Evolutionary conservation across 495 filamentous ascomycete genomes (phyloP).

Genomic region (Amniculicola lignicola): DNA sequence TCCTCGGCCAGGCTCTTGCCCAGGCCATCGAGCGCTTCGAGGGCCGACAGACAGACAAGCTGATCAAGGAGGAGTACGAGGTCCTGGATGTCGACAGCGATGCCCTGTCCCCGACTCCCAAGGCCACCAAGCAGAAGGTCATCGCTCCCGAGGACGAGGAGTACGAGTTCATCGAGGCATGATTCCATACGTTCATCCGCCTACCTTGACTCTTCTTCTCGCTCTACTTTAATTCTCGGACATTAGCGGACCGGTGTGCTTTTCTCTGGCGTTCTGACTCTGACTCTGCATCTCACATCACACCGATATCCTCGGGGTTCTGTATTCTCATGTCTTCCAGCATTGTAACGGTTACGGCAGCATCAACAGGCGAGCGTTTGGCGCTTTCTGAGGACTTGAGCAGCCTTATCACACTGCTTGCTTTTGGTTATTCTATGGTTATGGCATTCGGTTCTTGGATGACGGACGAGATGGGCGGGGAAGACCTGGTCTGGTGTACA

Average conservation of each 20-base stretch:
- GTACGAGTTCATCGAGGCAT: slow-evolving; percentile 34
- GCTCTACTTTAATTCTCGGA: background rate
- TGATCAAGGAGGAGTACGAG: slow-evolving; percentile 59
- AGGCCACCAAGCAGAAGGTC: slow-evolving; percentile 17
- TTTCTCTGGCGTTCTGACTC: slow-evolving; percentile 23
- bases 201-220: background rate
- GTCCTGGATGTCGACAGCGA: slow-evolving; percentile 52
- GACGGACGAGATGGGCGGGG: slow-evolving; percentile 1
- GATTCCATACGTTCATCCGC: background rate
- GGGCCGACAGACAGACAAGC: slow-evolving; percentile 53
- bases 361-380: slow-evolving; percentile 37
- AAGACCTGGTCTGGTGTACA: slow-evolving; percentile 14
- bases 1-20: slow-evolving; percentile 52
- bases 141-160: slow-evolving; percentile 29
- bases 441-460: slow-evolving; percentile 18
- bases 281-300: slow-evolving; percentile 17
- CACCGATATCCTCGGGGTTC: slow-evolving; percentile 13
- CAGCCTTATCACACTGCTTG: slow-evolving; percentile 29
- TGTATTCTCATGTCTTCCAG: slow-evolving; percentile 12
- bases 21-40: slow-evolving; percentile 58
- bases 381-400: slow-evolving; percentile 41
- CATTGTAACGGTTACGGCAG: slow-evolving; percentile 34
- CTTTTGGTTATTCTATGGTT: slow-evolving; percentile 13
- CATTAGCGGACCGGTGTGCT: slow-evolving; percentile 17
- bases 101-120: slow-evolving; percentile 25